A percentile compares a stretch with the other conserved stretches of the same genome.
phyloP scores from a whole-genome alignment of 331 rosid species.

The Pyracantha coccinea region DNA sequence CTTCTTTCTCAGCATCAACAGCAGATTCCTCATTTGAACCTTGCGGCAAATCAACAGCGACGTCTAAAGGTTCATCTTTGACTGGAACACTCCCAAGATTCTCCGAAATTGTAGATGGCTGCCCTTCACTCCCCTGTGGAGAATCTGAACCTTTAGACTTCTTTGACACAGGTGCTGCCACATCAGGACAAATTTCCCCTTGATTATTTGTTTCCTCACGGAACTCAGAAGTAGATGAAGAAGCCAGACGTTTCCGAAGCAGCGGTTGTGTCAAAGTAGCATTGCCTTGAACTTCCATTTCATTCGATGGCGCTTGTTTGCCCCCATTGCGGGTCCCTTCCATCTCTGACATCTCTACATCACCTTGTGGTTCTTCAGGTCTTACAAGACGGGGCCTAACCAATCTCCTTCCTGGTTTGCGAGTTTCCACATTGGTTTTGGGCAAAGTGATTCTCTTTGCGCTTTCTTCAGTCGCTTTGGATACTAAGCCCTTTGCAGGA shows the following conservation, averaged over 20 bases:
- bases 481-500: conserved; percentile 36
- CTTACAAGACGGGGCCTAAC: conserved; percentile 69
- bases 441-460: conserved; percentile 38
- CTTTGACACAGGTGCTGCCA: conserved; percentile 42
- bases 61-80: conserved; percentile 48
- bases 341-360: conserved; percentile 66
- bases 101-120: conserved; percentile 33
- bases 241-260: conserved; percentile 70
- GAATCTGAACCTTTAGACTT: conserved; percentile 65
- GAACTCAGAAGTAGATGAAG: conserved; percentile 50
- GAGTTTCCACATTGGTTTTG: conserved; percentile 47
- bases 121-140: conserved; percentile 49
- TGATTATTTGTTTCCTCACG: conserved; percentile 46
- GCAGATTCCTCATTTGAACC: conserved; percentile 50
- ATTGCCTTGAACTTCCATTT: conserved; percentile 41
- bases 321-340: conserved; percentile 40
- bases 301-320: conserved; percentile 38
- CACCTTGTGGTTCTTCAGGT: conserved; percentile 74
- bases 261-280: conserved; percentile 29
- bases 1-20: conserved; percentile 56
- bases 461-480: conserved; percentile 61
- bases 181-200: conserved; percentile 52
- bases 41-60: conserved; percentile 46
- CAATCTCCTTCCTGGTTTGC: conserved; percentile 60
- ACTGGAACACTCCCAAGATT: conserved; percentile 28